A percentile compares a stretch with the other conserved stretches of the same genome.
Evolutionary conservation across 2,329 filamentous ascomycete species (phyloP).

Genomic region (Clarireedia hainanense): DNA sequence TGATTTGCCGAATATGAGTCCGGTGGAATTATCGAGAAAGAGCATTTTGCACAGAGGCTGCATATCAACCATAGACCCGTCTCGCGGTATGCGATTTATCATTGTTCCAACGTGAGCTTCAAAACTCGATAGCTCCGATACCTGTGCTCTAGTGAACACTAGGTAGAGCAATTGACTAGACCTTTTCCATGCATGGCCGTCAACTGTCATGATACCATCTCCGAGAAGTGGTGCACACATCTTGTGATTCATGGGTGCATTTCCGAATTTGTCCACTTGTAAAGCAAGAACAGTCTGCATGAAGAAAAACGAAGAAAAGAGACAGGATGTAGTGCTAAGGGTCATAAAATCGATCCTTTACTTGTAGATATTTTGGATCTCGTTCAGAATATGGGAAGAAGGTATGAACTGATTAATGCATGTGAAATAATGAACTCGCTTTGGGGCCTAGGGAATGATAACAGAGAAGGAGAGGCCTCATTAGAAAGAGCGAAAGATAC

Average conservation of each 20-base stretch:
- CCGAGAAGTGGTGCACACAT: neutral
- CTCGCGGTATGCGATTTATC: conserved; percentile 48
- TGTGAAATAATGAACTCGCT: too few species aligned
- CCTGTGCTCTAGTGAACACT: conserved; percentile 45
- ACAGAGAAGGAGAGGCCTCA: too few species aligned
- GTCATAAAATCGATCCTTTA: too few species aligned
- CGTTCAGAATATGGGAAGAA: too few species aligned
- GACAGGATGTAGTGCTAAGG: too few species aligned
- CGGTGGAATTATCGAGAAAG: conserved; percentile 46
- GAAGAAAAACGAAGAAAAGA: too few species aligned
- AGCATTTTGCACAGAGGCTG: conserved; percentile 44
- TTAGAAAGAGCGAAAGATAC: too few species aligned
- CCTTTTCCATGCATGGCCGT: neutral
- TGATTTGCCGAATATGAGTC: conserved; percentile 13
- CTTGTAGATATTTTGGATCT: too few species aligned
- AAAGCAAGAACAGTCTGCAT: neutral
- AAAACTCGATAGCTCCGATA: conserved; percentile 61
- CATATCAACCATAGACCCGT: conserved; percentile 51
- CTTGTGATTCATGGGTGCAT: neutral
- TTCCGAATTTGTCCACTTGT: neutral
- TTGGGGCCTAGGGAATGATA: too few species aligned
- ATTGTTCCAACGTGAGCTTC: conserved; percentile 60
- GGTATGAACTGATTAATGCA: too few species aligned
- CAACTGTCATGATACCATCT: neutral
- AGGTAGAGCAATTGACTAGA: conserved; percentile 27